Base-by-base conservation (phyloP, 345 rosid genomes). In the Arabidopsis arenosa region DNA sequence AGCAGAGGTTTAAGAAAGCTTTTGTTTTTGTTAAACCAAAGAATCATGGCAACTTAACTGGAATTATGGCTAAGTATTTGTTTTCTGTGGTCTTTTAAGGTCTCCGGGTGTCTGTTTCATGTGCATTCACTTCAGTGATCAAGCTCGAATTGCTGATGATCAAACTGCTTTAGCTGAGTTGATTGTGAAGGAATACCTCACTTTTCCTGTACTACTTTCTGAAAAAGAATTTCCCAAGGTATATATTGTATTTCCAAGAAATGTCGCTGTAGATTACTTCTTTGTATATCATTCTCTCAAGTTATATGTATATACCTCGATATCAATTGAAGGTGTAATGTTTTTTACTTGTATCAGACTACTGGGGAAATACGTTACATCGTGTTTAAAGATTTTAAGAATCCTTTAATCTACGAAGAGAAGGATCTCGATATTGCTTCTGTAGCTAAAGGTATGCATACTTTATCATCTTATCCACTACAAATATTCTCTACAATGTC, bases 171-270 rank as follows among this genome's bases (percentile, higher is more conserved):
- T 90, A n/a, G 73, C 84, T 79, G 84, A 80, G 67, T 73, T 88
- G 83, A 73, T 85, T 67, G 83, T 85, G 79, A 81, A 86, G 82
- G 97, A 94, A 21, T 90, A 83, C 43, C 73, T 89, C 51, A 87
- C 90, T 13, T 92, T 90, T 80, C 98, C 97, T n/a, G 62, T 94
- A 63, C 77, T 92, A 41, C 76, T 89, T 72, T 79, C 89, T 7
- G 64, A 66, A 78, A 84, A 84, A 80, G 78, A 83, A 26, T 85
- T 88, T 74, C 77, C 86, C 17, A 84, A 84, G 92, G 97, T 87
- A 33, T 33, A 76, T 51, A 44, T 51, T 66, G 75, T 32, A 32
- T 70, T 28, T 54, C 35, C 57, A 6, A 3, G 30, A 56, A 47
- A 66, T 57, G 12, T 40, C 7, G 15, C n/a, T 72, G 14, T 65